A percentile compares a stretch with the other conserved stretches of the same genome.
Conservation (phyloP, 257 asterid genomes). For the Solanum gandarillasii region DNA sequence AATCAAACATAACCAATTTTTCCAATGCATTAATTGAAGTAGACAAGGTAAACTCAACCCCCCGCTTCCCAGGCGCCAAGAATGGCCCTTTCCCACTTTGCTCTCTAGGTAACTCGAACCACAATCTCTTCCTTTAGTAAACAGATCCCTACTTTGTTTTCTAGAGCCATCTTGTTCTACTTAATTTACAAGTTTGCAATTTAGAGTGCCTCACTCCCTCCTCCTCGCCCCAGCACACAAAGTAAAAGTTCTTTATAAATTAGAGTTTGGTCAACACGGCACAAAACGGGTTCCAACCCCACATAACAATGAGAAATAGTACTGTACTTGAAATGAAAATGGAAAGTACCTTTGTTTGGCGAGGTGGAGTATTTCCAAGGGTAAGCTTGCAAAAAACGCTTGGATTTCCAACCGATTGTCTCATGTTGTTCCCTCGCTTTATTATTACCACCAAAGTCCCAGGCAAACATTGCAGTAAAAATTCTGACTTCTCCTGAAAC, state of each 20-base stretch:
- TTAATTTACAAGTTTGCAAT: neutral
- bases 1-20: neutral
- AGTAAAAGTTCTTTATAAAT: neutral
- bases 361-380: constrained; percentile 86
- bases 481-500: constrained; percentile 93
- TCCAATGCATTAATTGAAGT: neutral
- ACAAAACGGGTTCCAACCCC: neutral
- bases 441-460: constrained; percentile 85
- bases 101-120: neutral
- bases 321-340: neutral
- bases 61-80: neutral
- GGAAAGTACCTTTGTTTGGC: constrained; percentile 65
- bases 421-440: constrained; percentile 91
- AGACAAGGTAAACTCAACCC: neutral
- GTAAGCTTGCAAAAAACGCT: constrained; percentile 92
- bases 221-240: neutral
- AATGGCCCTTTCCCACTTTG: neutral
- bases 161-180: neutral
- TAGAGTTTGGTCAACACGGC: neutral
- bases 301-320: neutral
- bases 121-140: neutral
- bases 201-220: neutral
- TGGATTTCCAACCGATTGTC: constrained; percentile 94
- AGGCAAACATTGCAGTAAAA: constrained; percentile 85
- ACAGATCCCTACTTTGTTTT: neutral